phyloP scores from a whole-genome alignment of 2,329 filamentous ascomycete genomes.

The Blumeriella jaapii region DNA sequence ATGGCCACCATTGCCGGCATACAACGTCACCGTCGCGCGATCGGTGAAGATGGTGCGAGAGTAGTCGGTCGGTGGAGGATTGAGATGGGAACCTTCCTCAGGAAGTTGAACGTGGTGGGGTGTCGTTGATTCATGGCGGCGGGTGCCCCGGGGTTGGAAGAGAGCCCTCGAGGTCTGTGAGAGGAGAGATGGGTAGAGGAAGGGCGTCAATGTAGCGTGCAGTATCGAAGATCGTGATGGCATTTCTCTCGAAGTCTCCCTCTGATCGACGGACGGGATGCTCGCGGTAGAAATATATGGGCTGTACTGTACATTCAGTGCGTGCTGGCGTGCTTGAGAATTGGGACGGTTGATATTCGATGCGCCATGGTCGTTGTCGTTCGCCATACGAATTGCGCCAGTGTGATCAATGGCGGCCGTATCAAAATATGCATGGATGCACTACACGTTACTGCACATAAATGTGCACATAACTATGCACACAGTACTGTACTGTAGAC shows the following conservation, averaged over 20 bases:
- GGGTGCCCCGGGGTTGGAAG: constrained; percentile 11
- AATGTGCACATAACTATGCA: too few species aligned
- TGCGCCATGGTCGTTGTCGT: too few species aligned
- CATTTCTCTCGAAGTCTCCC: constrained; percentile 14
- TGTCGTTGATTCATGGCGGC: constrained; percentile 15
- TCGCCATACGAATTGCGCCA: too few species aligned
- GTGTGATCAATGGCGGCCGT: too few species aligned
- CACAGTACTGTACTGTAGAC: too few species aligned
- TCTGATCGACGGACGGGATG: background rate
- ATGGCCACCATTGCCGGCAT: constrained; percentile 73
- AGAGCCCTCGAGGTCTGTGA: constrained; percentile 7
- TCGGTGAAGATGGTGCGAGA: constrained; percentile 75
- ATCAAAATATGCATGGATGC: too few species aligned
- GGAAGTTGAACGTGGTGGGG: constrained; percentile 7
- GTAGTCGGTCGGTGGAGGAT: constrained; percentile 78
- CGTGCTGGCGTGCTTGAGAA: too few species aligned
- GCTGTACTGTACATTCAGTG: too few species aligned
- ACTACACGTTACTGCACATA: too few species aligned
- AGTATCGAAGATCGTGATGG: constrained; percentile 23
- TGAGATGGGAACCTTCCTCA: constrained; percentile 44
- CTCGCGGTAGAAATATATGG: background rate
- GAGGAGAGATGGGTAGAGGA: constrained; percentile 26
- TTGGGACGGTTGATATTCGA: too few species aligned
- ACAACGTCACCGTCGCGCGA: constrained; percentile 64
- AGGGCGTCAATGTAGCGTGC: constrained; percentile 25